A percentile compares a stretch with the other conserved stretches of the same genome.
phyloP scores from a whole-genome alignment of 2,329 filamentous ascomycete species.

The Tolypocladium nubicola region DNA sequence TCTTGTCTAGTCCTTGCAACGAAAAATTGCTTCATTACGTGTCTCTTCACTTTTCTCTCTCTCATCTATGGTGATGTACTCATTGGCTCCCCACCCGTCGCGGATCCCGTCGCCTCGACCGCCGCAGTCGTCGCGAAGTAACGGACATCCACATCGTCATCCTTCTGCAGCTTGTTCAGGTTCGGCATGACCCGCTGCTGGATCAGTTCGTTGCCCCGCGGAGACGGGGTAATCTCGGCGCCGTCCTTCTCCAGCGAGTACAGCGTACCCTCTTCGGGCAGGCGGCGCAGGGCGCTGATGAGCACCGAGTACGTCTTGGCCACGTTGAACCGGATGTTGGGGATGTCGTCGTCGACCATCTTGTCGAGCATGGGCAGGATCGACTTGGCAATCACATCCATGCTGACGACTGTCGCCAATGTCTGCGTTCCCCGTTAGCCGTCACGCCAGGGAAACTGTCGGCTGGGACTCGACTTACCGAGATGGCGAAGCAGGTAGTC shows the following conservation, averaged over 20 bases:
- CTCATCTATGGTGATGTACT: slow-evolving; percentile 54
- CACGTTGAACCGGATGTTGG: slow-evolving; percentile 99
- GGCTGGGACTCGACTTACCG: slow-evolving; percentile 49
- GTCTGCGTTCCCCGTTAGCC: slow-evolving; percentile 46
- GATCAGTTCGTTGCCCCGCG: slow-evolving; percentile 68
- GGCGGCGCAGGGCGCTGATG: slow-evolving; percentile 80
- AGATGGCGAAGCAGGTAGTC: slow-evolving; percentile 99
- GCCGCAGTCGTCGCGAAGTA: slow-evolving; percentile 93
- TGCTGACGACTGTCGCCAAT: slow-evolving; percentile 80
- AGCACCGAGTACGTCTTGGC: slow-evolving; percentile 92
- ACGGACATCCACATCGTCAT: slow-evolving; percentile 94
- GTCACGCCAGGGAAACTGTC: background rate
- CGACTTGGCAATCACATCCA: slow-evolving; percentile 85
- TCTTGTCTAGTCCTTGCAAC: background rate
- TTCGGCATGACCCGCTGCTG: slow-evolving; percentile 80
- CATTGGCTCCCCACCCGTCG: slow-evolving; percentile 46
- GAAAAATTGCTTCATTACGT: slow-evolving; percentile 38
- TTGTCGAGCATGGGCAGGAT: slow-evolving; percentile 95
- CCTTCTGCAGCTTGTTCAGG: slow-evolving; percentile 89
- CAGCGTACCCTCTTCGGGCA: slow-evolving; percentile 82
- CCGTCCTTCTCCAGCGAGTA: slow-evolving; percentile 75
- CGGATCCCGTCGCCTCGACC: slow-evolving; percentile 39
- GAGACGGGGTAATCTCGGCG: slow-evolving; percentile 49
- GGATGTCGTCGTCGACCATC: slow-evolving; percentile 87
- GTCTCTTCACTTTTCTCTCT: slow-evolving; percentile 12